Base-by-base conservation (phyloP, 768 basidiomycete species). In the Trametes cubensis region DNA sequence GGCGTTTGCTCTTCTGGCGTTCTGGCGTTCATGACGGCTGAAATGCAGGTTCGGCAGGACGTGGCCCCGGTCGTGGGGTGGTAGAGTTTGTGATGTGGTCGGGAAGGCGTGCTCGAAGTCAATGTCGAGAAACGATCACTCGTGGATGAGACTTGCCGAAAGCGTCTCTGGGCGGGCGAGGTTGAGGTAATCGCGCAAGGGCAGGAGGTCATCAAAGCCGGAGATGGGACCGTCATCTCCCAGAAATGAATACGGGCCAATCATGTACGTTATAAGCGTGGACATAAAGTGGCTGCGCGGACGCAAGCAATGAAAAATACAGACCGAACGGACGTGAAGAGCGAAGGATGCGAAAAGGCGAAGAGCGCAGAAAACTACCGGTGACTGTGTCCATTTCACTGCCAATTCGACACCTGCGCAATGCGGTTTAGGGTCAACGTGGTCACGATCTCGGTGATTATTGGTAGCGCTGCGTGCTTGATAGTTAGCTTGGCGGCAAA, bases 371-470 rank as follows among this genome's bases (percentile, higher is more conserved):
- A 40, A 50, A 51, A 39, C 51, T 59, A 49, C 40, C 30, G 64
- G 53, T 70, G 34, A 34, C 34, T 34, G 34, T 34, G 34, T 34
- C 34, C 34, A 11, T 34, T 34, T 34, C 67, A 71, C 55, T 60
- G 48, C 89, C 90, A 92, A 58, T 78, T 78, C 34, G 90, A 71
- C 25, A 77, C 75, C 61, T 80, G 79, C 26, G 88, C 82, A 80
- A 92, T 89, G 34, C 88, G 85, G 70, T 90, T 90, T 52, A 93
- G 78, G 52, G 82, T 80, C 58, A 93, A 81, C 4, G 88, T 89
- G 11, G 90, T 88, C 67, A 92, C 72, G 66, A 93, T 84, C 72
- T 93, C 91, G 10, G 90, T 93, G 59, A 90, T 80, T 61, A 90
- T 71, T 23, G 80, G 73, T 56, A 92, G 79, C 45, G 83, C 86